These are phyloP conservation scores for Solanum bulbocastanum DNA, from an alignment of 257 asterid species.

Conservation along the genomic window DNA sequence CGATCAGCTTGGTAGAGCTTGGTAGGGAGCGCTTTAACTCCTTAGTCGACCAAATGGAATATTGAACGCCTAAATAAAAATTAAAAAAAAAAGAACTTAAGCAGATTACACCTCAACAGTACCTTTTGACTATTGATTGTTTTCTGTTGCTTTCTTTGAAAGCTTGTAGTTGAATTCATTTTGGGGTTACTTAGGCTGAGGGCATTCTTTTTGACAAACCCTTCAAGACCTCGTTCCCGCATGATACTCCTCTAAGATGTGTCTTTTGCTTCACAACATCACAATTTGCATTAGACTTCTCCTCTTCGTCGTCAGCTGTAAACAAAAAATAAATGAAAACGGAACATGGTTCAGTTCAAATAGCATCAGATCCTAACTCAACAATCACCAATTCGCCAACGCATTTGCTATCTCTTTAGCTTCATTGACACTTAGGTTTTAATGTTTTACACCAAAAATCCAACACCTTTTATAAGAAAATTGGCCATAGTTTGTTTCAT, in stretches of 20 bases:
- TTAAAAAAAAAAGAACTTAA: background rate
- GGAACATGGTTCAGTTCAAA: background rate
- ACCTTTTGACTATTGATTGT: slow-evolving; percentile 14
- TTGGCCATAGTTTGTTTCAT: background rate
- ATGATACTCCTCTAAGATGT: slow-evolving; percentile 20
- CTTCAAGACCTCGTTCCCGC: slow-evolving; percentile 56
- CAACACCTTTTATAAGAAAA: background rate
- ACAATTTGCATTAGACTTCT: slow-evolving; percentile 4
- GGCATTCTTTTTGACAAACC: slow-evolving; percentile 53
- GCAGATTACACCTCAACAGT: slow-evolving; percentile 26
- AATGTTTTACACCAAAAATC: background rate
- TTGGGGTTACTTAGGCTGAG: slow-evolving; percentile 52
- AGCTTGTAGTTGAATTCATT: slow-evolving; percentile 26
- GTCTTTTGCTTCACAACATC: slow-evolving; percentile 5
- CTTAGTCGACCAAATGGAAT: background rate
- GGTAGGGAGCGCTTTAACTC: background rate
- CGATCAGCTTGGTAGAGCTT: background rate
- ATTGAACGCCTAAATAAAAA: background rate
- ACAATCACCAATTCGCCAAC: background rate
- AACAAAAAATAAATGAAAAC: background rate
- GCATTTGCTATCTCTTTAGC: background rate
- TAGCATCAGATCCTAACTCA: slow-evolving; percentile 3
- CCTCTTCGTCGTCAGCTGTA: slow-evolving; percentile 14
- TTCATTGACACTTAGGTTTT: background rate
- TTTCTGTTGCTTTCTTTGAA: slow-evolving; percentile 3